Evolutionary conservation across 2,329 filamentous ascomycete genomes (phyloP).

Genomic region (Lecanoromycetidae sp.): DNA sequence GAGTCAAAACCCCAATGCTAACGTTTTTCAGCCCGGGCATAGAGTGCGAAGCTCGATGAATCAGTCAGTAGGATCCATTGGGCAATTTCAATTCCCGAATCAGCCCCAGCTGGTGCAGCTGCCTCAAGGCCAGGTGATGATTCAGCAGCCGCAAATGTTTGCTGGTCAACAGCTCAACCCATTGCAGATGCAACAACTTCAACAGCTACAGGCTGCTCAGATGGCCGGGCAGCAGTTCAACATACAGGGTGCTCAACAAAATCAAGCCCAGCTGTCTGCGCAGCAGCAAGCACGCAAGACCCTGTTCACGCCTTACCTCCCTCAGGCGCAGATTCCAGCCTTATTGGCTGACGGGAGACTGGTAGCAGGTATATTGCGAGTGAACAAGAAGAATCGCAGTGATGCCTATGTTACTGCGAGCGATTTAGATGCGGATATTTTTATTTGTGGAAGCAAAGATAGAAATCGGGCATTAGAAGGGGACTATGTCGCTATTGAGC

Average conservation of each 20-base stretch:
- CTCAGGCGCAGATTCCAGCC: conserved; percentile 84
- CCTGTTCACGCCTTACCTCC: conserved; percentile 92
- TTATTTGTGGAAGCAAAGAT: conserved; percentile 98
- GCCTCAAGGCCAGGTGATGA: conserved; percentile 67
- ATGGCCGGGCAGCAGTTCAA: conserved; percentile 66
- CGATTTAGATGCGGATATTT: conserved; percentile 94
- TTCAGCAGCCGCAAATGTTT: conserved; percentile 71
- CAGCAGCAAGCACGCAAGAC: conserved; percentile 89
- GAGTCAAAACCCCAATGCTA: conserved; percentile 56
- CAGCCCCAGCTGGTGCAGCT: conserved; percentile 83
- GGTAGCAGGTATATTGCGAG: conserved; percentile 88
- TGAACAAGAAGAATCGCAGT: conserved; percentile 99
- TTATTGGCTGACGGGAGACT: conserved; percentile 84
- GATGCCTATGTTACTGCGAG: conserved; percentile 94
- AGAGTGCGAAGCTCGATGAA: conserved; percentile 74
- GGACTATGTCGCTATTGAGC: conserved; percentile 87
- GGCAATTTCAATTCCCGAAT: conserved; percentile 75
- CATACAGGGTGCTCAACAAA: conserved; percentile 58
- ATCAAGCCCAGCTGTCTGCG: conserved; percentile 47
- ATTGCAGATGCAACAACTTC: conserved; percentile 77
- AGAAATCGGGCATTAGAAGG: conserved; percentile 93
- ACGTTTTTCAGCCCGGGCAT: conserved; percentile 84
- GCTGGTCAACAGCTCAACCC: conserved; percentile 75
- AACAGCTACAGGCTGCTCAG: conserved; percentile 81
- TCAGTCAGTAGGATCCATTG: conserved; percentile 71